These are phyloP conservation scores for Xylogone sp. DNA, from an alignment of 2,329 filamentous ascomycete species.

Conservation along the genomic window DNA sequence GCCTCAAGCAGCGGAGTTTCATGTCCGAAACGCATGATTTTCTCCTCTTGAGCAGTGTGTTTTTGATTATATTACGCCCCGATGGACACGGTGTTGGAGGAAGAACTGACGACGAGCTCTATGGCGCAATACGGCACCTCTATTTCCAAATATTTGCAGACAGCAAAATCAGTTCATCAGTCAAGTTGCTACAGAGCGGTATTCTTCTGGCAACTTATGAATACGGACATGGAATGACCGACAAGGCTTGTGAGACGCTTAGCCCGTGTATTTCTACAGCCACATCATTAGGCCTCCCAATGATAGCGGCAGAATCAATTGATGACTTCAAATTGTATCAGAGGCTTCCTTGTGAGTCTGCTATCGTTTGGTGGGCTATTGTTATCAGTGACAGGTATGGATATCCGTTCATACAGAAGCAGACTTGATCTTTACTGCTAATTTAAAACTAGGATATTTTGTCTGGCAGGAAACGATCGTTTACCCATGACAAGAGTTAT, in stretches of 20 bases:
- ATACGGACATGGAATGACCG: slow-evolving; percentile 15
- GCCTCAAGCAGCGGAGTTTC: not conserved
- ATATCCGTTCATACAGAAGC: not conserved
- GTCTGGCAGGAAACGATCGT: not conserved
- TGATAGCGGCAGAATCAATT: not conserved
- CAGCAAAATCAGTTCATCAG: slow-evolving; percentile 1
- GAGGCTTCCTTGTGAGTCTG: not conserved
- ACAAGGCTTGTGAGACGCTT: slow-evolving; percentile 17
- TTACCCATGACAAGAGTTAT: not conserved
- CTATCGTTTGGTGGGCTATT: not conserved
- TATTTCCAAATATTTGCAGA: not conserved
- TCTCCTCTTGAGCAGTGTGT: not conserved
- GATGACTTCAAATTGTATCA: not conserved
- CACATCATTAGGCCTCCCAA: slow-evolving; percentile 12
- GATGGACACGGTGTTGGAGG: not conserved
- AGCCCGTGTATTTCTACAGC: slow-evolving; percentile 14
- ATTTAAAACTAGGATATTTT: not conserved
- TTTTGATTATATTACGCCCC: not conserved
- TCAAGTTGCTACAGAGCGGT: slow-evolving; percentile 15
- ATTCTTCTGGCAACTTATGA: slow-evolving; percentile 18
- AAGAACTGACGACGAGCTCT: not conserved
- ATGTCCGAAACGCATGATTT: not conserved
- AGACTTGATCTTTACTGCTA: not conserved
- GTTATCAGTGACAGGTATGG: not conserved
- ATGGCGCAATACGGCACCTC: not conserved